phyloP scores from a whole-genome alignment of 805 yeast genomes.

The Lipomyces spencermartinsiae region DNA sequence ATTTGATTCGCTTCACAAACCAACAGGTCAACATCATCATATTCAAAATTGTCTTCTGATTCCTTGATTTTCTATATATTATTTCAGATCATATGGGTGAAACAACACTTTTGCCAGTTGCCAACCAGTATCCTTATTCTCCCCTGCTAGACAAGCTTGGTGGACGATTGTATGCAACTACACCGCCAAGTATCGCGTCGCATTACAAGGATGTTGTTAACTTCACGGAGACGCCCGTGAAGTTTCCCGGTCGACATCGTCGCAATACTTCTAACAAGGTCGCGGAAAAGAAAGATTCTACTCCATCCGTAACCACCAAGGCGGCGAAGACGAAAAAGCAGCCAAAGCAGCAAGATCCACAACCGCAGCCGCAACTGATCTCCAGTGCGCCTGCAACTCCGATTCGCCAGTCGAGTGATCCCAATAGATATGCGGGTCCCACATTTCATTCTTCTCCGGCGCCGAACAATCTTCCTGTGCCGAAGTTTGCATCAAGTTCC shows the following conservation, averaged over 20 bases:
- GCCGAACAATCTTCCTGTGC: slow-evolving; percentile 41
- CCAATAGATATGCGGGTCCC: slow-evolving; percentile 40
- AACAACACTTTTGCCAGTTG: not conserved
- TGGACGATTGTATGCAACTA: not conserved
- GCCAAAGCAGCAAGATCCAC: slow-evolving; percentile 6
- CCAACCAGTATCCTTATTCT: not conserved
- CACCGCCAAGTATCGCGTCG: not conserved
- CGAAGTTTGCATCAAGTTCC: slow-evolving; percentile 36
- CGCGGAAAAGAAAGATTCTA: not conserved
- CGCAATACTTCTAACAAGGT: not conserved
- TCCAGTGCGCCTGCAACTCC: slow-evolving; percentile 21
- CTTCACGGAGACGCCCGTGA: slow-evolving; percentile 3
- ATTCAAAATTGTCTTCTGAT: not conserved
- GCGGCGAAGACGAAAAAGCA: not conserved
- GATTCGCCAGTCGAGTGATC: slow-evolving; percentile 12
- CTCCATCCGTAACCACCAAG: not conserved
- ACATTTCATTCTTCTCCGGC: slow-evolving; percentile 42
- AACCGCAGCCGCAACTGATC: not conserved
- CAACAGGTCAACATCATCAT: not conserved
- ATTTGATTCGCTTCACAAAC: not conserved
- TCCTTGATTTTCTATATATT: not conserved
- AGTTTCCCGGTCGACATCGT: not conserved
- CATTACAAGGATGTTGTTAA: not conserved
- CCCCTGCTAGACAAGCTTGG: slow-evolving; percentile 1
- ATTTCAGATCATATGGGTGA: not conserved